phyloP scores from a whole-genome alignment of 371 early-diverging fungal genomes.

The Mortierella sp. region DNA sequence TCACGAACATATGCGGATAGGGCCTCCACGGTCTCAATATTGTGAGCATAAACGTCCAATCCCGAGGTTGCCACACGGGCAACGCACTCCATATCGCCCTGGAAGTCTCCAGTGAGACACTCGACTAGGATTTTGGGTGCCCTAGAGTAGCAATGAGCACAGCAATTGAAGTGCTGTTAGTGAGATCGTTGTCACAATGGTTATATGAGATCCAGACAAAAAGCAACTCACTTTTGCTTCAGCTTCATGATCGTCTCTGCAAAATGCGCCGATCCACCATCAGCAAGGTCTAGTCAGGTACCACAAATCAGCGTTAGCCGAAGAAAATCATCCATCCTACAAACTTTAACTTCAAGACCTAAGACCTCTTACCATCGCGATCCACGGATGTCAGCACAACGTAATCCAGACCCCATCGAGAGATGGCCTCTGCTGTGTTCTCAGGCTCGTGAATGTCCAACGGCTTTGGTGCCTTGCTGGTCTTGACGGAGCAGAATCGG shows the following conservation, averaged over 20 bases:
- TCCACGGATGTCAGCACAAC: conserved; percentile 98
- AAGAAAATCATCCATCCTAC: no score
- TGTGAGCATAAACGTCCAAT: conserved; percentile 98
- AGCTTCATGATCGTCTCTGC: conserved; percentile 90
- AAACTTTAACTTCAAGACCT: no score
- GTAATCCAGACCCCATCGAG: conserved; percentile 97
- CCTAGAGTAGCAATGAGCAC: conserved; percentile 53
- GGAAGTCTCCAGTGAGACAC: conserved; percentile 96
- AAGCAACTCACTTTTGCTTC: conserved; percentile 84
- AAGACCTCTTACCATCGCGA: conserved; percentile 78
- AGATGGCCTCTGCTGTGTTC: conserved; percentile 94
- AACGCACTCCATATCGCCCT: conserved; percentile 83
- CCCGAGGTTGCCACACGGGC: conserved; percentile 89
- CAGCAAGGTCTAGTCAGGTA: conserved; percentile 75
- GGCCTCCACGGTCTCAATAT: conserved; percentile 96
- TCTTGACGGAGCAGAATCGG: conserved; percentile 98
- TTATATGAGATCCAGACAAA: not conserved
- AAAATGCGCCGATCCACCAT: conserved; percentile 96
- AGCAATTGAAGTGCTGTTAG: conserved; percentile 2
- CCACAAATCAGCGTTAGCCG: not conserved
- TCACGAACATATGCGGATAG: conserved; percentile 94
- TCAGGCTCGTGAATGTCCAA: conserved; percentile 95
- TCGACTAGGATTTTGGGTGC: conserved; percentile 95
- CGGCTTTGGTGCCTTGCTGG: conserved; percentile 87
- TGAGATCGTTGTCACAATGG: no score